A percentile compares a stretch with the other conserved stretches of the same genome.
These are phyloP conservation scores for Citrus sp. DNA, from an alignment of 345 rosid genomes.

Conservation along the genomic window DNA sequence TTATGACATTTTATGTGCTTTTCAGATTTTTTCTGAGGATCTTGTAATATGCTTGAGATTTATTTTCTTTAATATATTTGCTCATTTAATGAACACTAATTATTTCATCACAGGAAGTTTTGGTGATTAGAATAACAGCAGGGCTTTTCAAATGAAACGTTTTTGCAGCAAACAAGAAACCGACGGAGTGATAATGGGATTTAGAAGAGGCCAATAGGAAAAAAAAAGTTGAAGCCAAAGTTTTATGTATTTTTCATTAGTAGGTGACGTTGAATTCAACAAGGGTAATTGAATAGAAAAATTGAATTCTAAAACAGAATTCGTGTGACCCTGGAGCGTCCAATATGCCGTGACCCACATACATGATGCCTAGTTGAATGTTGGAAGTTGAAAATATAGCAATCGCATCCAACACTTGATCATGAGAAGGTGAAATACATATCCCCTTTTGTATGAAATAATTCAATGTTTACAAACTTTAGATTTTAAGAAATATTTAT, in stretches of 20 bases:
- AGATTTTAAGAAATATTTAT: too few relatives aligned
- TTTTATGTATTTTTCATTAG: not conserved
- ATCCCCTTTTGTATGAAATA: too few relatives aligned
- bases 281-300: not conserved
- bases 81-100: too few relatives aligned
- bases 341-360: conserved; percentile 12
- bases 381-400: too few relatives aligned
- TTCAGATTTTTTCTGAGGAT: too few relatives aligned
- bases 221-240: not conserved
- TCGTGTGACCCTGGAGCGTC: conserved; percentile 11
- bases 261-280: not conserved
- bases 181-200: not conserved
- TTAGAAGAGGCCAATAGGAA: not conserved
- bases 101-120: not conserved
- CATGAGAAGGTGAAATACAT: conserved; percentile 5
- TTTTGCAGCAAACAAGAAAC: not conserved
- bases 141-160: not conserved
- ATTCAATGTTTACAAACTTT: too few relatives aligned
- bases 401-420: not conserved
- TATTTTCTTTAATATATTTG: not conserved
- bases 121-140: too few relatives aligned
- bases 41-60: not conserved
- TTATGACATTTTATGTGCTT: too few relatives aligned
- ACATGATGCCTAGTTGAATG: conserved; percentile 11
- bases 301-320: not conserved